Evolutionary conservation across 371 early-diverging fungal genomes (phyloP), one percentile per base, ranked within the genome.

Genomic region (Rhizopus stolonifer): DNA sequence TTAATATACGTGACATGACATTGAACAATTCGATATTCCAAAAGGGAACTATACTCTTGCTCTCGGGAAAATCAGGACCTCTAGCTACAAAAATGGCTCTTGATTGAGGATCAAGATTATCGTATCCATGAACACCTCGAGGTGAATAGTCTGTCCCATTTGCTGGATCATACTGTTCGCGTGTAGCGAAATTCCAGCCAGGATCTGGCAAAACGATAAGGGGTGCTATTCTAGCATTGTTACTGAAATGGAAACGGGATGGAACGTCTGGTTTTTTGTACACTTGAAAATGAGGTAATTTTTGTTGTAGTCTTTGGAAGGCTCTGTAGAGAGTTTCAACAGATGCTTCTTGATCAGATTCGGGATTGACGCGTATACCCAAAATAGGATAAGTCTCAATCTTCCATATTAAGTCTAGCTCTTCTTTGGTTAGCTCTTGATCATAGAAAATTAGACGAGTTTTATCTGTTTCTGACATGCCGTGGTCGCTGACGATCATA

Each of bases 401-500:
- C 1, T 43, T 49, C 56, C 65, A 61, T 13, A 80, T 72, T 46
- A 67, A 43, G 1, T 11, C 31, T 13, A 74, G 23, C 18, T 72
- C 74, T 23, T 68, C 61, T 8, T 56, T 22, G 3, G 71, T 69
- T 17, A 79, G 38, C 3, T 56, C 67, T 52, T 92, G 89, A 48
- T 93, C 95, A 48, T 93, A 73, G 63, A 77, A 89, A 32, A 94
- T 81, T 21, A 72, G 46, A 3, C 74, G 67, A 13, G 82, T 69
- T 32, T 74, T 64, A 14, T 78, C 65, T 11, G 70, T 58, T 21
- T 73, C 65, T 0, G 91, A 80, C 97, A 98, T 96, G 4, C 98
- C 97, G 56, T 96, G 98, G 65, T 96, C 97, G 56, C 93, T 84
- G 10, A 94, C 93, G 23, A 96, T 64, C 32, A 98, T 77, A 2